These are phyloP conservation scores for Xylaria arbuscula DNA, from an alignment of 2,329 filamentous ascomycete genomes.

Conservation along the genomic window DNA sequence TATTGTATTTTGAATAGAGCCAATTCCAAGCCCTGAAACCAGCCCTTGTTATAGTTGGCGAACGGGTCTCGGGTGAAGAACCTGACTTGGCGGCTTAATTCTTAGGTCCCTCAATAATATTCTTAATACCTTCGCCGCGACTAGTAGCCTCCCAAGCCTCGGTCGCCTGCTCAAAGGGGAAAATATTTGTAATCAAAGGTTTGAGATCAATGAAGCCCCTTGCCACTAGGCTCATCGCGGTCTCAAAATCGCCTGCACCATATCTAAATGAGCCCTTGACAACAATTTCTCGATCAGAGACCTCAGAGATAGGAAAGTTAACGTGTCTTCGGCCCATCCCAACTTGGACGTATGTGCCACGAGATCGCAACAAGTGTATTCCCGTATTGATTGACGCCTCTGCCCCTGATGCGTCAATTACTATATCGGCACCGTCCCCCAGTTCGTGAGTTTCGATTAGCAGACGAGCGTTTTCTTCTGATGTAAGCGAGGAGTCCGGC, in stretches of 20 bases:
- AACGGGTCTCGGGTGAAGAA: no score
- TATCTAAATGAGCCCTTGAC: conserved; percentile 21
- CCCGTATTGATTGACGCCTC: conserved; percentile 29
- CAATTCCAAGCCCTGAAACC: no score
- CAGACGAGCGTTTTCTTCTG: conserved; percentile 13
- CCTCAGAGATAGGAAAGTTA: conserved; percentile 7
- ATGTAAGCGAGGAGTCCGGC: background rate
- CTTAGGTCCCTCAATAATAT: conserved; percentile 18
- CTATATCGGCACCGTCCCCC: conserved; percentile 20
- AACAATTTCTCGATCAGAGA: conserved; percentile 14
- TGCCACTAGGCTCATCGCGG: background rate
- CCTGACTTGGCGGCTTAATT: no score
- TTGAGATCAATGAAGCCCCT: background rate
- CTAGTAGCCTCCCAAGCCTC: conserved; percentile 25
- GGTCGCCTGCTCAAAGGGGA: conserved; percentile 20
- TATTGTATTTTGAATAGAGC: no score
- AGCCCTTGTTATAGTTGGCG: no score
- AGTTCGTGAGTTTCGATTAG: conserved; percentile 4
- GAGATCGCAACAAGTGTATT: conserved; percentile 3
- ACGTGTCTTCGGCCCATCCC: conserved; percentile 15
- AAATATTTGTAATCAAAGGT: conserved; percentile 20
- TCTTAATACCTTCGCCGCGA: conserved; percentile 27
- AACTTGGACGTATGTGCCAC: conserved; percentile 26
- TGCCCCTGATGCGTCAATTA: conserved; percentile 28
- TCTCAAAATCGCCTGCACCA: conserved; percentile 15